These are phyloP conservation scores for Aureobasidium namibiae DNA, from an alignment of 2,329 filamentous ascomycete genomes.

Conservation along the genomic window DNA sequence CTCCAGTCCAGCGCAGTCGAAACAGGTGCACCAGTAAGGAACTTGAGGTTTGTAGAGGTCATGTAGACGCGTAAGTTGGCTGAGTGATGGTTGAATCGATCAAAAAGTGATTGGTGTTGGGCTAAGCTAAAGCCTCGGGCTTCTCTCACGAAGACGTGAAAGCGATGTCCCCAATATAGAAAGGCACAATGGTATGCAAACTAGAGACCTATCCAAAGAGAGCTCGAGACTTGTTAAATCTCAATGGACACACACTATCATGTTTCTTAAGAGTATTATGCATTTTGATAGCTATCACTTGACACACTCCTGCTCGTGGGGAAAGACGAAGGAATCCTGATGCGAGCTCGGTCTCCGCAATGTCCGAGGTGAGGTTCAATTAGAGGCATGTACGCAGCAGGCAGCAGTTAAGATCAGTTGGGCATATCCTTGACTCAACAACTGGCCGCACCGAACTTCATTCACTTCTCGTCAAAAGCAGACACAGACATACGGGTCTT, in stretches of 20 bases:
- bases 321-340: background rate
- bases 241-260: no score
- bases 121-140: no score
- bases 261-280: no score
- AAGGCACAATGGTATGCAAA: no score
- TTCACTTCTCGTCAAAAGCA: background rate
- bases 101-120: background rate
- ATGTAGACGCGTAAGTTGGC: background rate
- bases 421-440: background rate
- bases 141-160: no score
- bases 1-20: slow-evolving; percentile 47
- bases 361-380: slow-evolving; percentile 1
- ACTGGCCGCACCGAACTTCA: background rate
- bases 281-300: no score
- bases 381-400: background rate
- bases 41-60: slow-evolving; percentile 27
- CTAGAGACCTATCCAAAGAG: no score
- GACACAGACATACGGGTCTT: background rate
- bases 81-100: background rate
- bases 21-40: slow-evolving; percentile 56
- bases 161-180: no score
- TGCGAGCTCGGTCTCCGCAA: background rate
- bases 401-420: background rate
- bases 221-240: no score
- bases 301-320: no score